phyloP scores from a whole-genome alignment of 805 yeast genomes.

The Cyberlindnera saturnus region DNA sequence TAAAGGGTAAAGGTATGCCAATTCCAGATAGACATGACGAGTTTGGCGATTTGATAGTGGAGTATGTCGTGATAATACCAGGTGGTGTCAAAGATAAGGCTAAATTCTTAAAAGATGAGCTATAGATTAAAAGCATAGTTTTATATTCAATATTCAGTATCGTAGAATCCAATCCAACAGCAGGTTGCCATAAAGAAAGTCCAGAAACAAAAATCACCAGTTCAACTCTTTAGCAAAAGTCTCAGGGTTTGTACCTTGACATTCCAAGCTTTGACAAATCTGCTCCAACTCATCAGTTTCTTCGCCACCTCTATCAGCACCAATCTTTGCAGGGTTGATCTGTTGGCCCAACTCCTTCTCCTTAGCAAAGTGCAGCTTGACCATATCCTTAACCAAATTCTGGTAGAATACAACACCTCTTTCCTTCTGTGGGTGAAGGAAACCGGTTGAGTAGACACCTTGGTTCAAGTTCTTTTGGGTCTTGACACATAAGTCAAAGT shows the following conservation, averaged over 20 bases:
- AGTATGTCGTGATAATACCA: constrained; percentile 43
- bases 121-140: constrained; percentile 6
- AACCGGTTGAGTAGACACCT: constrained; percentile 55
- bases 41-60: constrained; percentile 47
- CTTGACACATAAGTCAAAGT: constrained; percentile 50
- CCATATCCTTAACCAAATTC: constrained; percentile 49
- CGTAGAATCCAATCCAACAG: no score
- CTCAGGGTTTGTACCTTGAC: constrained; percentile 38
- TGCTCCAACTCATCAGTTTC: constrained; percentile 45
- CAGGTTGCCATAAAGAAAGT: no score
- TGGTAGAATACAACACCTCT: constrained; percentile 55
- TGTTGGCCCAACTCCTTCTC: constrained; percentile 41
- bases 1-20: constrained; percentile 88
- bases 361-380: constrained; percentile 41
- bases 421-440: constrained; percentile 53
- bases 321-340: constrained; percentile 44
- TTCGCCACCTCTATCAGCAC: constrained; percentile 32
- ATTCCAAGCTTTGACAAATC: constrained; percentile 45
- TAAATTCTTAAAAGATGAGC: constrained; percentile 19
- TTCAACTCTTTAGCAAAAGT: constrained; percentile 23
- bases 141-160: no score
- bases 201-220: constrained; percentile 12
- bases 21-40: constrained; percentile 34
- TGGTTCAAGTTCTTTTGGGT: constrained; percentile 58
- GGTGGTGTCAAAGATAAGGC: constrained; percentile 24